These are phyloP conservation scores for Desmodesmus armatus DNA, from an alignment of 139 green algal genomes.

Conservation along the genomic window DNA sequence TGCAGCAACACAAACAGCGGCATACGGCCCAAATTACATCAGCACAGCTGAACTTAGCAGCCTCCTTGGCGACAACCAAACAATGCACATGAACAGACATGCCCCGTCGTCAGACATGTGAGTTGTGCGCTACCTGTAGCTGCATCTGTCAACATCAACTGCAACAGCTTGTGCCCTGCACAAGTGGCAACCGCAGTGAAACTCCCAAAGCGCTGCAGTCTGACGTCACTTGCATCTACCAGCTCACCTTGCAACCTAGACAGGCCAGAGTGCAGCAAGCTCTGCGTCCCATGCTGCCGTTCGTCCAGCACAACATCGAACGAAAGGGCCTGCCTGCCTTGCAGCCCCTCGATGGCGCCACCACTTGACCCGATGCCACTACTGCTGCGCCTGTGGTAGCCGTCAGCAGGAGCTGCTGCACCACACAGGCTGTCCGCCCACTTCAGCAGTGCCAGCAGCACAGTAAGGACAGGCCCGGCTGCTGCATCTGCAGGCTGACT, in stretches of 20 bases:
- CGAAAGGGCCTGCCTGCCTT: no score
- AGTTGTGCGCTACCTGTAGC: no score
- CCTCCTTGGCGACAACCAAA: no score
- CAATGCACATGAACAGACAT: no score
- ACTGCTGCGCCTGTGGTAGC: not conserved
- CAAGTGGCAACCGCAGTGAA: no score
- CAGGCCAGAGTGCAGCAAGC: slow-evolving; percentile 39
- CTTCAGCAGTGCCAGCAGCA: slow-evolving; percentile 22
- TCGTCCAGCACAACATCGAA: slow-evolving; percentile 37
- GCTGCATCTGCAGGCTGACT: not conserved
- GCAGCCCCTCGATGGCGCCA: not conserved
- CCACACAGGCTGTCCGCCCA: slow-evolving; percentile 3
- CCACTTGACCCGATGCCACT: not conserved
- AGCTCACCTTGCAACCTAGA: slow-evolving; percentile 22
- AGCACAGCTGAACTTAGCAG: no score
- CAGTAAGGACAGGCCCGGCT: slow-evolving; percentile 20
- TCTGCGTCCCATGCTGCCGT: slow-evolving; percentile 22
- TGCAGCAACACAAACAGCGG: not conserved
- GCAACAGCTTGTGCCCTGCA: no score
- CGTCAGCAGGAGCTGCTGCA: not conserved
- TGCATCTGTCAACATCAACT: no score
- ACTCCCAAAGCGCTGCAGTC: no score
- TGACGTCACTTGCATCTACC: not conserved
- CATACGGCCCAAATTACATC: no score
- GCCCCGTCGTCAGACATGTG: no score